These are phyloP conservation scores for Geoglossum cookeanum DNA, from an alignment of 2,329 filamentous ascomycete genomes.

Conservation along the genomic window DNA sequence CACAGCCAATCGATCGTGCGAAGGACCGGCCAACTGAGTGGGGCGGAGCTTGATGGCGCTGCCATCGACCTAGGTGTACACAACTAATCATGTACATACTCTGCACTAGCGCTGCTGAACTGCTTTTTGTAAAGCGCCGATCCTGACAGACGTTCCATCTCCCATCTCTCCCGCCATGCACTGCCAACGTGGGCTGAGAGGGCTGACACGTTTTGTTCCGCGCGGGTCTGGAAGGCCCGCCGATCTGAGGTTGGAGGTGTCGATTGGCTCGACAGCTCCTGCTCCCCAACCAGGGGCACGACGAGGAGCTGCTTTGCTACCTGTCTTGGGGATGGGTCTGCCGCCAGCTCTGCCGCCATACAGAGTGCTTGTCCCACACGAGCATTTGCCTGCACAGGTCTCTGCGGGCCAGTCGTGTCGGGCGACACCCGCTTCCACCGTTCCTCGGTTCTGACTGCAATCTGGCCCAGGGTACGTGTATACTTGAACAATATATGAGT, in stretches of 20 bases:
- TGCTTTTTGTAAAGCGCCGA: background rate
- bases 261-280: background rate
- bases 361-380: no score
- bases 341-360: no score
- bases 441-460: no score
- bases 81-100: background rate
- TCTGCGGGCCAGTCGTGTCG: no score
- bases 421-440: no score
- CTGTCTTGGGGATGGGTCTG: no score
- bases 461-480: no score
- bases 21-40: background rate
- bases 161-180: background rate
- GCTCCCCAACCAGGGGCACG: background rate
- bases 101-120: background rate
- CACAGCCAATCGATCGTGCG: background rate
- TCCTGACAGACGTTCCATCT: background rate
- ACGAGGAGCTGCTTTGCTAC: background rate
- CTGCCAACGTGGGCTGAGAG: background rate
- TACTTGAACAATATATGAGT: no score
- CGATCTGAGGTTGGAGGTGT: no score
- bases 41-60: background rate
- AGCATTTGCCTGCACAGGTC: no score
- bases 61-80: background rate
- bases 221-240: background rate
- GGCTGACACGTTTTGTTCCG: background rate